A percentile compares a stretch with the other conserved stretches of the same genome.
These are phyloP conservation scores for sorghum (Sorghum bicolor) DNA, from an alignment of 176 grass and related monocot genomes.

Conservation along the genomic window DNA sequence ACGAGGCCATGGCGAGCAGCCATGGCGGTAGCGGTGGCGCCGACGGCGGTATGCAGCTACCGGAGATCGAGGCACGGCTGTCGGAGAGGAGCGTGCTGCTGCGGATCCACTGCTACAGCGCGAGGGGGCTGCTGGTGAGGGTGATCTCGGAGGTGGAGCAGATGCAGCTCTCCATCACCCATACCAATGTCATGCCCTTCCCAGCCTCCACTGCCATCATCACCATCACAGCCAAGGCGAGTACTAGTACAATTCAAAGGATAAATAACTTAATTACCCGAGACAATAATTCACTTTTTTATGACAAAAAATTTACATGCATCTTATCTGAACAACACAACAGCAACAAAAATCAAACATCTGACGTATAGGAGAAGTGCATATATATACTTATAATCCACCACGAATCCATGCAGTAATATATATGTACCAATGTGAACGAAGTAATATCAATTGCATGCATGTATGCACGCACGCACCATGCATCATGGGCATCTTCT, in stretches of 20 bases:
- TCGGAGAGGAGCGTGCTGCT: conserved; percentile 60
- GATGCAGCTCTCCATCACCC: conserved; percentile 54
- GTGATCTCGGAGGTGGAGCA: conserved; percentile 68
- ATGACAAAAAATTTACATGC: too few relatives aligned
- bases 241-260: neutral
- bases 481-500: neutral
- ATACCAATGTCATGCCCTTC: conserved; percentile 77
- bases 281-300: too few relatives aligned
- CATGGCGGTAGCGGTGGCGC: neutral
- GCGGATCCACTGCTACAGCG: conserved; percentile 58
- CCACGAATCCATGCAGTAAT: neutral
- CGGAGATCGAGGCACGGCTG: conserved; percentile 65
- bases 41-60: neutral
- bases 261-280: fast-evolving
- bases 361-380: too few relatives aligned
- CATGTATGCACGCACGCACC: neutral
- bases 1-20: neutral
- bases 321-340: too few relatives aligned
- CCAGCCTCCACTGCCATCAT: conserved; percentile 46
- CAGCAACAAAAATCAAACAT: too few relatives aligned
- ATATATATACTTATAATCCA: too few relatives aligned
- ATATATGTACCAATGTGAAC: neutral
- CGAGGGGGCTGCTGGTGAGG: conserved; percentile 53
- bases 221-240: conserved; percentile 72
- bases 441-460: neutral